These are phyloP conservation scores for Globisporangium acanthophoron DNA, from an alignment of 352 stramenopile species.

Conservation along the genomic window DNA sequence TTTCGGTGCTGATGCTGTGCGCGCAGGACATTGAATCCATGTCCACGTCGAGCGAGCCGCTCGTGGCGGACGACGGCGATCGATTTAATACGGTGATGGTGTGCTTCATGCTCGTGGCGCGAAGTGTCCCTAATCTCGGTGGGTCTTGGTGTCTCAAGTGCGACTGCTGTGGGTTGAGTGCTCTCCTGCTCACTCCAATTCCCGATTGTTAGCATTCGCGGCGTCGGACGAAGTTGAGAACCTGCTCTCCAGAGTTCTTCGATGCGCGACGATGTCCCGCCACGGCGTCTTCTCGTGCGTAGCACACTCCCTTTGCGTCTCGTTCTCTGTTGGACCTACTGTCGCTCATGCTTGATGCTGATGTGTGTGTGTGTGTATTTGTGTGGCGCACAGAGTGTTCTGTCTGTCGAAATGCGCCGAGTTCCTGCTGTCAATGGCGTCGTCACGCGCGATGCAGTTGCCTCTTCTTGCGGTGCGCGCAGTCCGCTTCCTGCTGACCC, in stretches of 20 bases:
- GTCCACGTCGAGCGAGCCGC: slow-evolving; percentile 17
- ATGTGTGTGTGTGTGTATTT: background rate
- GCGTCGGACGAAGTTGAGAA: slow-evolving; percentile 11
- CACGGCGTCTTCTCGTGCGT: slow-evolving; percentile 43
- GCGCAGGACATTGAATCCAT: slow-evolving; percentile 45
- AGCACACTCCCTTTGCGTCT: background rate
- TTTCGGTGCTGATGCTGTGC: background rate
- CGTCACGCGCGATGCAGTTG: slow-evolving; percentile 20
- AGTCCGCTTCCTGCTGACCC: slow-evolving; percentile 34
- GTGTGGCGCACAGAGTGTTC: slow-evolving; percentile 10
- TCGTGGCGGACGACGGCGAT: slow-evolving; percentile 20
- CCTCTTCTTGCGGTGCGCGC: slow-evolving; percentile 20
- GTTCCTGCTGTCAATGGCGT: slow-evolving; percentile 29
- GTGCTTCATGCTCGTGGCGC: slow-evolving; percentile 57
- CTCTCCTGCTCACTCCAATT: slow-evolving; percentile 1
- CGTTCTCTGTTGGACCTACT: background rate
- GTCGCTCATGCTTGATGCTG: background rate
- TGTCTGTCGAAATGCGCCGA: slow-evolving; percentile 37
- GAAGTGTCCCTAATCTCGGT: slow-evolving; percentile 43
- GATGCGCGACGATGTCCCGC: slow-evolving; percentile 19
- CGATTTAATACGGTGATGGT: slow-evolving; percentile 34
- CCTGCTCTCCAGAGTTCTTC: slow-evolving; percentile 26
- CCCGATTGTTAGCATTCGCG: slow-evolving; percentile 8
- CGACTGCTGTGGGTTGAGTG: background rate
- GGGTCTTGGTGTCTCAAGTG: slow-evolving; percentile 2